phyloP scores from a whole-genome alignment of 2,329 filamentous ascomycete species.

The Capronia americana region DNA sequence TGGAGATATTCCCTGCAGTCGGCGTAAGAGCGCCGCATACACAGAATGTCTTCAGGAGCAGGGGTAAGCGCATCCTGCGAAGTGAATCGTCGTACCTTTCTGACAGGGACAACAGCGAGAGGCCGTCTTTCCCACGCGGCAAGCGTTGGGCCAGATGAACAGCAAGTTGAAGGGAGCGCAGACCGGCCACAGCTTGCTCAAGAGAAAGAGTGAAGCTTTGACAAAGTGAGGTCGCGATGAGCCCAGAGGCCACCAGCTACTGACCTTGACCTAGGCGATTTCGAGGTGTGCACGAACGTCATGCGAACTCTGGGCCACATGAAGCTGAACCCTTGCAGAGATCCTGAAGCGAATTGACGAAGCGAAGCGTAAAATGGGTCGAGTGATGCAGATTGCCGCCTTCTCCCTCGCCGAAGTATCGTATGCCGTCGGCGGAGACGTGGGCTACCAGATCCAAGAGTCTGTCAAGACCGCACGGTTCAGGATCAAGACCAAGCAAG shows the following conservation, averaged over 20 bases:
- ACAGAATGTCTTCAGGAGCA: conserved; percentile 37
- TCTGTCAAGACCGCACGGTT: conserved; percentile 92
- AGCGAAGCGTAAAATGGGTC: conserved; percentile 98
- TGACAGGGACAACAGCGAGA: conserved; percentile 70
- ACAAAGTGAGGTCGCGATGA: conserved; percentile 76
- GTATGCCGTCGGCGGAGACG: conserved; percentile 93
- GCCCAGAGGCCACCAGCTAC: conserved; percentile 37
- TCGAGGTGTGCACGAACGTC: conserved; percentile 67
- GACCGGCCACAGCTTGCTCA: conserved; percentile 90
- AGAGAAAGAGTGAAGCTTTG: conserved; percentile 96
- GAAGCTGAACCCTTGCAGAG: conserved; percentile 61
- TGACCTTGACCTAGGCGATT: conserved; percentile 68
- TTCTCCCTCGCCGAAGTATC: conserved; percentile 98
- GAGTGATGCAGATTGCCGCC: conserved; percentile 98
- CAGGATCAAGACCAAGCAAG: conserved; percentile 90
- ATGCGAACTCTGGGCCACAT: conserved; percentile 28
- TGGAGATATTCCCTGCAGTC: background rate
- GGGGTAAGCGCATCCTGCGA: conserved; percentile 19
- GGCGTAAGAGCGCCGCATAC: conserved; percentile 26
- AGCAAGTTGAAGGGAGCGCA: conserved; percentile 94
- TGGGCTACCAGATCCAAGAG: conserved; percentile 96
- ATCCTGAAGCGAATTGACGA: conserved; percentile 98
- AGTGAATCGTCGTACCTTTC: conserved; percentile 33
- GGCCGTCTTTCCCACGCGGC: conserved; percentile 95
- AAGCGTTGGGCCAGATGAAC: conserved; percentile 97